Evolutionary conservation across 768 basidiomycete genomes (phyloP).

Genomic region (Chalciporus piperatus): DNA sequence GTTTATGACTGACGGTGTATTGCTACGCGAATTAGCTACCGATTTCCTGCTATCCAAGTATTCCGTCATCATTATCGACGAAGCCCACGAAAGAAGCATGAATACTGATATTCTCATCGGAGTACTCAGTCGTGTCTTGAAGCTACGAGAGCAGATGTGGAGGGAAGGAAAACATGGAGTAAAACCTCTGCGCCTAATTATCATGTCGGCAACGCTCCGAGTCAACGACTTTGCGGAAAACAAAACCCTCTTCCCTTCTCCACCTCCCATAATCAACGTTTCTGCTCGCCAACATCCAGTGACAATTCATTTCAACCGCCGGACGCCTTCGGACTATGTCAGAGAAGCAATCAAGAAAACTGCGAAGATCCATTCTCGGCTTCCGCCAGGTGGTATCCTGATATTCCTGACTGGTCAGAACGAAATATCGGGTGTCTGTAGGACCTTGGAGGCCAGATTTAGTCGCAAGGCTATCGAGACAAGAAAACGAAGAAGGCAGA

Average conservation of each 20-base stretch:
- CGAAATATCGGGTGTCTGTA: slow-evolving; percentile 85
- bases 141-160: slow-evolving; percentile 89
- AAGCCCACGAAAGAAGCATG: slow-evolving; percentile 97
- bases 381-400: slow-evolving; percentile 91
- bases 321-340: slow-evolving; percentile 85
- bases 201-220: slow-evolving; percentile 98
- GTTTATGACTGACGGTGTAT: slow-evolving; percentile 99
- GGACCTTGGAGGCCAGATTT: slow-evolving; percentile 76
- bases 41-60: slow-evolving; percentile 96
- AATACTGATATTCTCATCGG: slow-evolving; percentile 98
- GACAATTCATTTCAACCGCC: slow-evolving; percentile 88
- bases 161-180: slow-evolving; percentile 64
- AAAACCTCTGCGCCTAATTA: slow-evolving; percentile 89
- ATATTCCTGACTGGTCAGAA: slow-evolving; percentile 95
- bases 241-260: slow-evolving; percentile 67
- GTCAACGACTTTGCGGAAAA: slow-evolving; percentile 92
- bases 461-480: slow-evolving; percentile 60
- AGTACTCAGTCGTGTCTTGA: slow-evolving; percentile 90
- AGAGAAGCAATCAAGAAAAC: slow-evolving; percentile 88
- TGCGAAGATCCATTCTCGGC: slow-evolving; percentile 84
- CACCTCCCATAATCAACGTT: slow-evolving; percentile 92
- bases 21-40: slow-evolving; percentile 86
- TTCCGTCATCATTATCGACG: slow-evolving; percentile 93
- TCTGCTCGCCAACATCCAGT: slow-evolving; percentile 93
- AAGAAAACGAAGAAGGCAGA: slow-evolving; percentile 39